phyloP scores from a whole-genome alignment of 192 early-diverging fungal genomes.

The Mycoemilia scoparia region DNA sequence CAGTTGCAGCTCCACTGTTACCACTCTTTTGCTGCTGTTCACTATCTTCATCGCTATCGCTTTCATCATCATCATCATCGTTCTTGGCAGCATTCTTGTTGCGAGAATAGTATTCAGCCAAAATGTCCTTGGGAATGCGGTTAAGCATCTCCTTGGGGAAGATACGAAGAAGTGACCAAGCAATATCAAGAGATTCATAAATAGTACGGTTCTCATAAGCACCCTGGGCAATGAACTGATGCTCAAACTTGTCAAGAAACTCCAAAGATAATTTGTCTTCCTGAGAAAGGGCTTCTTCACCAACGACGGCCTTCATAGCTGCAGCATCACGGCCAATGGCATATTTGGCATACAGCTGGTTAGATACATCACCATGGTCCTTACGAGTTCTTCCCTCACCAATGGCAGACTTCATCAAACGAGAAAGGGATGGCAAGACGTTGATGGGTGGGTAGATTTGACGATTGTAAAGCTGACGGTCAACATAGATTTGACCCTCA shows the following conservation, averaged over 20 bases:
- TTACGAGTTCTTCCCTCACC: slow-evolving; percentile 94
- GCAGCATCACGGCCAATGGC: slow-evolving; percentile 97
- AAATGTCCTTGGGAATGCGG: slow-evolving; percentile 89
- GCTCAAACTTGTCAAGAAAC: slow-evolving; percentile 98
- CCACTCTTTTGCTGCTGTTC: no score
- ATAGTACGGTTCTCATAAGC: slow-evolving; percentile 92
- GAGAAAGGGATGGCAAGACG: slow-evolving; percentile 93
- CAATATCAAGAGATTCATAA: slow-evolving; percentile 88
- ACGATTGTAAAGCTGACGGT: slow-evolving; percentile 95
- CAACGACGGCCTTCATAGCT: slow-evolving; percentile 99
- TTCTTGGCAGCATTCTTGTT: slow-evolving; percentile 10
- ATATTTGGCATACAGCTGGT: slow-evolving; percentile 99
- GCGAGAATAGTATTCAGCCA: slow-evolving; percentile 88
- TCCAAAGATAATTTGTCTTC: slow-evolving; percentile 96
- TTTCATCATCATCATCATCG: slow-evolving; percentile 9
- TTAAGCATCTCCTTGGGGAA: slow-evolving; percentile 99
- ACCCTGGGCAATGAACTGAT: slow-evolving; percentile 91
- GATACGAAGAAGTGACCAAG: slow-evolving; percentile 96
- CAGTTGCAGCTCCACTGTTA: no score
- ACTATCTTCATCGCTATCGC: slow-evolving; percentile 17
- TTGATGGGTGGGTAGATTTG: slow-evolving; percentile 99
- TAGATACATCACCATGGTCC: slow-evolving; percentile 98
- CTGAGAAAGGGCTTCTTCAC: slow-evolving; percentile 94
- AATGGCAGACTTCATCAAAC: slow-evolving; percentile 98
- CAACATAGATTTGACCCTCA: slow-evolving; percentile 98